phyloP scores from a whole-genome alignment of 1,284 basidiomycete genomes.

The Ustilago nuda region DNA sequence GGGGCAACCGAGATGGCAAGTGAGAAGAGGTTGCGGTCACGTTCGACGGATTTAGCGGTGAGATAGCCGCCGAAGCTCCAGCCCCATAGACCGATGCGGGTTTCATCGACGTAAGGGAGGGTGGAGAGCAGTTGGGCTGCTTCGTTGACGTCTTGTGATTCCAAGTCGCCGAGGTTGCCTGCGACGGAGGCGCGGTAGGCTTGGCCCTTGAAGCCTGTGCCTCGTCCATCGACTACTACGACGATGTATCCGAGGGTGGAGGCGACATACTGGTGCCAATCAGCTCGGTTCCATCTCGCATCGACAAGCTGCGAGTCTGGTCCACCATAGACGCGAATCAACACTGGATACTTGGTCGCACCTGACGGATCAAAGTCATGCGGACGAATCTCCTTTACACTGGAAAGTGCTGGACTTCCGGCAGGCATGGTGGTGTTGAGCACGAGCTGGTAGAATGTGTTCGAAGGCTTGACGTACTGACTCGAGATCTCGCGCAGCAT shows the following conservation, averaged over 20 bases:
- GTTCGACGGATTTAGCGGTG: slow-evolving; percentile 69
- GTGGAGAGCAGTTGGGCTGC: slow-evolving; percentile 74
- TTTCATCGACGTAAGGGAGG: slow-evolving; percentile 81
- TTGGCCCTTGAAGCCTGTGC: slow-evolving; percentile 90
- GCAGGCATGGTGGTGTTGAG: slow-evolving; percentile 43
- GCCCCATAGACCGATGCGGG: slow-evolving; percentile 80
- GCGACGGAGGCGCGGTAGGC: slow-evolving; percentile 83
- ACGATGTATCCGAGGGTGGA: slow-evolving; percentile 85
- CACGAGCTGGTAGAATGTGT: slow-evolving; percentile 71
- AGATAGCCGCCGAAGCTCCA: slow-evolving; percentile 65
- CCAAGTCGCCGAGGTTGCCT: slow-evolving; percentile 84
- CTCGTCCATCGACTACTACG: slow-evolving; percentile 89
- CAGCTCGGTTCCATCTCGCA: slow-evolving; percentile 39
- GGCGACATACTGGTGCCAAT: slow-evolving; percentile 87
- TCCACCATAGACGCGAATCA: slow-evolving; percentile 78
- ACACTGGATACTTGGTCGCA: slow-evolving; percentile 89
- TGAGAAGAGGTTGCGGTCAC: slow-evolving; percentile 83
- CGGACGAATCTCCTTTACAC: slow-evolving; percentile 88
- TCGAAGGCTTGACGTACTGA: slow-evolving; percentile 80
- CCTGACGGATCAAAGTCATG: slow-evolving; percentile 91
- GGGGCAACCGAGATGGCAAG: slow-evolving; percentile 86
- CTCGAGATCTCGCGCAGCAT: slow-evolving; percentile 78
- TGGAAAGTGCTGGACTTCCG: slow-evolving; percentile 75
- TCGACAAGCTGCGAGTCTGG: slow-evolving; percentile 76
- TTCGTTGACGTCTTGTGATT: slow-evolving; percentile 86